phyloP scores from a whole-genome alignment of 2,329 filamentous ascomycete genomes.

The Nakataea oryzae region DNA sequence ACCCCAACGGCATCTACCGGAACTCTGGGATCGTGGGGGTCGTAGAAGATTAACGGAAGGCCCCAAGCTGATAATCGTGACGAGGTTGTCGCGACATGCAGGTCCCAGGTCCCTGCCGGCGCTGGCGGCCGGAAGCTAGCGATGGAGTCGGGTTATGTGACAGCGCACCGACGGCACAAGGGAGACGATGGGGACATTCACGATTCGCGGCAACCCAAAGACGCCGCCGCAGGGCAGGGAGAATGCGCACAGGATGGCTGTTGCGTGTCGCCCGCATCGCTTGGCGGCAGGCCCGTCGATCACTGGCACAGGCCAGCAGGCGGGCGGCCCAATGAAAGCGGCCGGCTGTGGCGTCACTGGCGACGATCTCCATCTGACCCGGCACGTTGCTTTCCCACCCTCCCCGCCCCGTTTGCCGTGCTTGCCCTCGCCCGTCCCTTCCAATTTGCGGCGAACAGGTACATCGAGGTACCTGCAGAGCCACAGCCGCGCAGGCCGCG shows the following conservation, averaged over 20 bases:
- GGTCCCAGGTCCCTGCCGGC: background rate
- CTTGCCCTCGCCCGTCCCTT: background rate
- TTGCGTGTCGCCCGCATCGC: background rate
- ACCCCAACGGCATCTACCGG: background rate
- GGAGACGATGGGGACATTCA: background rate
- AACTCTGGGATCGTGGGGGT: background rate
- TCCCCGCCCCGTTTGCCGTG: background rate
- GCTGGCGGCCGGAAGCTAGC: background rate
- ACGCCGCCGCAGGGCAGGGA: no score
- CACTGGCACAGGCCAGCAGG: background rate
- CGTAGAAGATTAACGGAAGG: background rate
- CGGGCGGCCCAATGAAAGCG: slow-evolving; percentile 7
- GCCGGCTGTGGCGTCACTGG: slow-evolving; percentile 10
- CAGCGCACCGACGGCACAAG: background rate
- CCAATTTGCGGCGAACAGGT: background rate
- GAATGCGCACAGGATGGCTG: background rate
- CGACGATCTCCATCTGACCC: slow-evolving; percentile 9
- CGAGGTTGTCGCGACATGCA: background rate
- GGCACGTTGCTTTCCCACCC: background rate
- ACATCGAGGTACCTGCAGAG: background rate
- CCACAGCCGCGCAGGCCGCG: background rate
- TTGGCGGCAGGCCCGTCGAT: background rate
- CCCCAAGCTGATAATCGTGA: no score
- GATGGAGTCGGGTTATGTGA: background rate
- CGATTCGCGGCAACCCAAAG: background rate